Base-by-base conservation (phyloP, 2,329 filamentous ascomycete genomes). In the Periconia digitata region DNA sequence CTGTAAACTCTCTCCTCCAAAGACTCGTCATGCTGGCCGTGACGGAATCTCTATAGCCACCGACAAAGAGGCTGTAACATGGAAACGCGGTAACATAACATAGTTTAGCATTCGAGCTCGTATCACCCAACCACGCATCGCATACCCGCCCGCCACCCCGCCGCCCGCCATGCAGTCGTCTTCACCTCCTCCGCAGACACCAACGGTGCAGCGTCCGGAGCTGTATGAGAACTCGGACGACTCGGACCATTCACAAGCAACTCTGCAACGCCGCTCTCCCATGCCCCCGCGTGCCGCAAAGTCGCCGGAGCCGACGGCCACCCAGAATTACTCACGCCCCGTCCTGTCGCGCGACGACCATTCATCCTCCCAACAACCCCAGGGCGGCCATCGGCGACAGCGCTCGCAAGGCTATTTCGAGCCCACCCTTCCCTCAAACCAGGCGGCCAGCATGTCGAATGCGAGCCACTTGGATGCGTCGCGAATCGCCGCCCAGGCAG, bases 401-500 rank as follows among this genome's bases (percentile, higher is more conserved):
- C 83, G 86, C 58, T 87, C 83, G 8, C 87, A 89, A 66, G 89
- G 89, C 61, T 82, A 85, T 62, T 92, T 92, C 64, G 88, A 92
- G 66, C 83, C 87, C 36, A 85, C 81, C 18, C 75, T 92, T 40
- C 86, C 87, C 18, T 82, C 81, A 18, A 84, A 80, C 46, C 65
- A 73, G 81, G 46, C 77, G 76, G 21, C 76, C 81, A 66, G 70
- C 62, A 73, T 75, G 53, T 52, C 58, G 43, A 48, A 50, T 17
- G 50, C 35, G 48, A 40, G 2, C 13, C 72, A 72, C 27, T 62
- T 84, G 70, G 71, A 73, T 72, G 84, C 87, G n/a, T 90, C 87
- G 69, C 86, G 90, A 69, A 90, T 91, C 55, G 89, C 89, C 34
- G 88, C 88, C 16, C 88, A 91, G 71, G 85, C 88, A 8, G 89